A percentile compares a stretch with the other conserved stretches of the same genome.
Evolutionary conservation across 768 basidiomycete genomes (phyloP).

Genomic region (Xanthoconium stramineum): DNA sequence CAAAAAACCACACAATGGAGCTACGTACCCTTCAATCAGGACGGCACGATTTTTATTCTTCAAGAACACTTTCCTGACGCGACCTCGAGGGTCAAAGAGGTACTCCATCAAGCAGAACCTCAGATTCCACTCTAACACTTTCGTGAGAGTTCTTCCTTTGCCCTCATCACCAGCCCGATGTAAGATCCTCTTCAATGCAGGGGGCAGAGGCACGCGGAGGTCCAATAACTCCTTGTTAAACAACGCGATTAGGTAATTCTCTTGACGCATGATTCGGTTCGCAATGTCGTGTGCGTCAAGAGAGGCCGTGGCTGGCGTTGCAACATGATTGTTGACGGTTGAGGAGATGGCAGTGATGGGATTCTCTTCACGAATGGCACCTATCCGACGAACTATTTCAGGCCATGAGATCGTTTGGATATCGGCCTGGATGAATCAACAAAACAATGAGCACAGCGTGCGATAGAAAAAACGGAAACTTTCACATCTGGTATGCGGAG

Average conservation of each 20-base stretch:
- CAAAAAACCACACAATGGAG: background rate
- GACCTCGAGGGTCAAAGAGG: slow-evolving; percentile 86
- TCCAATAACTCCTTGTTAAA: slow-evolving; percentile 97
- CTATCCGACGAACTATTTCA: slow-evolving; percentile 87
- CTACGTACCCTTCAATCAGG: slow-evolving; percentile 78
- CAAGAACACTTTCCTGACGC: slow-evolving; percentile 87
- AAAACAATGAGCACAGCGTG: slow-evolving; percentile 10
- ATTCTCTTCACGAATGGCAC: slow-evolving; percentile 87
- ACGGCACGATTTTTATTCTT: slow-evolving; percentile 76
- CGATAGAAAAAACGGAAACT: background rate
- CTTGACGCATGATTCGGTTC: slow-evolving; percentile 95
- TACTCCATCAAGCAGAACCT: slow-evolving; percentile 95
- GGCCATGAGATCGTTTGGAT: slow-evolving; percentile 98
- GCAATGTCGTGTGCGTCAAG: slow-evolving; percentile 98
- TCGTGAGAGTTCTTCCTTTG: slow-evolving; percentile 78
- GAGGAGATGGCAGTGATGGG: slow-evolving; percentile 86
- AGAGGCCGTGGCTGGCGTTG: slow-evolving; percentile 73
- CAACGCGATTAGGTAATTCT: slow-evolving; percentile 96
- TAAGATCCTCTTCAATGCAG: slow-evolving; percentile 48
- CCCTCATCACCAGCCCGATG: slow-evolving; percentile 45
- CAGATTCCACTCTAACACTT: slow-evolving; percentile 96
- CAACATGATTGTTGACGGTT: slow-evolving; percentile 43
- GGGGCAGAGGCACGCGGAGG: slow-evolving; percentile 77
- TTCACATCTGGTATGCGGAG: slow-evolving; percentile 92
- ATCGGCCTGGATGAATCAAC: slow-evolving; percentile 67